A percentile compares a stretch with the other conserved stretches of the same genome.
Conservation (phyloP, 345 rosid species). For the Melastoma malabathricum region DNA sequence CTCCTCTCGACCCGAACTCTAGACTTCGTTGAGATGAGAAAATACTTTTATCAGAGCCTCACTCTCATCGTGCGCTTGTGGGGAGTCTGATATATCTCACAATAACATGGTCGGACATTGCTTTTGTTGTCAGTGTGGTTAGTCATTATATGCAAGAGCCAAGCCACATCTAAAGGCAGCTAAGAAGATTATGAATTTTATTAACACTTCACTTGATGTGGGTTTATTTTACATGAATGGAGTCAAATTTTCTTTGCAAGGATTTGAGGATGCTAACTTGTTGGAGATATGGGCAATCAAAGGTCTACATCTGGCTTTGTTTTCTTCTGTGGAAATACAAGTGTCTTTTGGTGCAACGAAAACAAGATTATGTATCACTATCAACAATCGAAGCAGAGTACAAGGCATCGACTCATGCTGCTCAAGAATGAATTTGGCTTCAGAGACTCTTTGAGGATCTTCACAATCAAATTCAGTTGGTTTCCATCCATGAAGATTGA, state of each 20-base stretch:
- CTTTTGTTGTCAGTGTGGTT: neutral
- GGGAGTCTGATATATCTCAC: neutral
- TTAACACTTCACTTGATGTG: neutral
- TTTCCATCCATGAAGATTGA: too few species aligned
- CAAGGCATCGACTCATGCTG: too few species aligned
- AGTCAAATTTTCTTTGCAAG: neutral
- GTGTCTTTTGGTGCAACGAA: too few species aligned
- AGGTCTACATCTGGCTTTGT: too few species aligned
- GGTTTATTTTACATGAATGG: neutral
- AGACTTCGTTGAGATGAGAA: conserved; percentile 4
- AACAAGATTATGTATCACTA: too few species aligned
- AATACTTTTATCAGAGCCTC: neutral
- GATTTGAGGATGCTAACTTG: too few species aligned
- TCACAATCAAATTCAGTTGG: too few species aligned
- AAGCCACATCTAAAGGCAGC: neutral
- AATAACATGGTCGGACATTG: neutral
- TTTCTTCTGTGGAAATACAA: too few species aligned
- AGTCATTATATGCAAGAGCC: neutral
- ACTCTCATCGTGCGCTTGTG: neutral
- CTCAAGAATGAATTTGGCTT: too few species aligned
- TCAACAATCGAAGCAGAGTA: too few species aligned
- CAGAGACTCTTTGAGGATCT: too few species aligned
- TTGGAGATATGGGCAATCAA: too few species aligned
- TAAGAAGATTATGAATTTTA: neutral
- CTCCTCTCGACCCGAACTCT: conserved; percentile 4